These are phyloP conservation scores for Acer campestre DNA, from an alignment of 345 rosid species.

Conservation along the genomic window DNA sequence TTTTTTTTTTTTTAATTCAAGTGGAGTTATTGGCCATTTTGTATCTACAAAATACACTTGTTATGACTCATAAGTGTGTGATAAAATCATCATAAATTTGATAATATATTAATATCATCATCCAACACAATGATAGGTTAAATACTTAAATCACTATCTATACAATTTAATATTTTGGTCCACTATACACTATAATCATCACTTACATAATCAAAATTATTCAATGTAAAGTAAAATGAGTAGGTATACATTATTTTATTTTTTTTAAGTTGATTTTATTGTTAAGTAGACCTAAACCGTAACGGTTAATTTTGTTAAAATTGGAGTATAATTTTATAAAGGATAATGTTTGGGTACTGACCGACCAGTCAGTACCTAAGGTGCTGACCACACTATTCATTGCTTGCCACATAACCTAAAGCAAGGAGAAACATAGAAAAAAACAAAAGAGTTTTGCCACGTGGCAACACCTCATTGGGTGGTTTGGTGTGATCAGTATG, in stretches of 20 bases:
- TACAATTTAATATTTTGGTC: neutral
- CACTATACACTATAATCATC: neutral
- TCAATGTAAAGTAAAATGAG: neutral
- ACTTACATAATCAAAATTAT: neutral
- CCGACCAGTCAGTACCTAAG: too few relatives aligned
- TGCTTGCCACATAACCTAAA: too few relatives aligned
- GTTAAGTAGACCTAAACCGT: neutral
- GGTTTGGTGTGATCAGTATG: too few relatives aligned
- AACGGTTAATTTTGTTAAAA: neutral
- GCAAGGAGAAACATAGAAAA: too few relatives aligned
- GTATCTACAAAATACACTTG: neutral
- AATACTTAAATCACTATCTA: neutral
- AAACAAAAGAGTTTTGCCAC: too few relatives aligned
- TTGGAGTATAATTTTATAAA: too few relatives aligned
- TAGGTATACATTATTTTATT: neutral
- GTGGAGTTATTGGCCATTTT: neutral
- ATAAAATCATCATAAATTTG: neutral
- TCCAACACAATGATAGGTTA: constrained; percentile 3
- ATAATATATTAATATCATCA: neutral
- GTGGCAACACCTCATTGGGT: too few relatives aligned
- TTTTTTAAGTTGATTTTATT: too few relatives aligned
- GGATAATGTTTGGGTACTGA: too few relatives aligned
- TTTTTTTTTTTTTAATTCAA: too few relatives aligned
- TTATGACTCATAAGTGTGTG: neutral
- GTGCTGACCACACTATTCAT: too few relatives aligned